Evolutionary conservation across 495 filamentous ascomycete species (phyloP).

Genomic region (Penicillium angulare): DNA sequence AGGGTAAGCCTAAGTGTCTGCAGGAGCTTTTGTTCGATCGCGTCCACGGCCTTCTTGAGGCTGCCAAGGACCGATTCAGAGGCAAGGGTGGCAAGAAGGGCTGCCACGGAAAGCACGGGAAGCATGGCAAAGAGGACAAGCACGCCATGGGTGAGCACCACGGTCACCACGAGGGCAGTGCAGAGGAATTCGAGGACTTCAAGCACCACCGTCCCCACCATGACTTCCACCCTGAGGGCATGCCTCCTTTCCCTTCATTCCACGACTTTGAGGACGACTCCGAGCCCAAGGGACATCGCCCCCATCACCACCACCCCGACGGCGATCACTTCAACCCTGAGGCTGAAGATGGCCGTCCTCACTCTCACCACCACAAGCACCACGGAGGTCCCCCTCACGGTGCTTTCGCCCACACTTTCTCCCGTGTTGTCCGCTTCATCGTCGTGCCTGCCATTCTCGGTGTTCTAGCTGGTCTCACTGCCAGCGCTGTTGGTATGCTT

Average conservation of each 20-base stretch:
- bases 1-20: conserved; percentile 41
- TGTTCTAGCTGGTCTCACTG: conserved; percentile 48
- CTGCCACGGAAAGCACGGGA: conserved; percentile 5
- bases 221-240: not conserved
- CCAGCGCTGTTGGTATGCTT: conserved; percentile 54
- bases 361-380: conserved; percentile 26
- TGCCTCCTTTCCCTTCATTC: conserved; percentile 1
- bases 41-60: conserved; percentile 35
- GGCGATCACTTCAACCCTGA: conserved; percentile 12
- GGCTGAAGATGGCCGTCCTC: conserved; percentile 22
- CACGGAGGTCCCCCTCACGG: conserved; percentile 27
- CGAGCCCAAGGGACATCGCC: conserved; percentile 13
- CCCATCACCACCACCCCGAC: too few relatives aligned
- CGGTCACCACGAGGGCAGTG: not conserved
- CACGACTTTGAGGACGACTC: conserved; percentile 2
- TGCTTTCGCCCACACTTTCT: conserved; percentile 42
- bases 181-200: not conserved
- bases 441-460: conserved; percentile 47
- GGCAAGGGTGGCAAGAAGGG: conserved; percentile 27
- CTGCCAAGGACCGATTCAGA: conserved; percentile 41
- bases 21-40: conserved; percentile 37
- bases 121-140: not conserved
- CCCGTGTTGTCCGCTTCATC: conserved; percentile 48
- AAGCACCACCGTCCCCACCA: not conserved
- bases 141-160: not conserved